phyloP scores from a whole-genome alignment of 768 basidiomycete species.

The Pisolithus sp. region DNA sequence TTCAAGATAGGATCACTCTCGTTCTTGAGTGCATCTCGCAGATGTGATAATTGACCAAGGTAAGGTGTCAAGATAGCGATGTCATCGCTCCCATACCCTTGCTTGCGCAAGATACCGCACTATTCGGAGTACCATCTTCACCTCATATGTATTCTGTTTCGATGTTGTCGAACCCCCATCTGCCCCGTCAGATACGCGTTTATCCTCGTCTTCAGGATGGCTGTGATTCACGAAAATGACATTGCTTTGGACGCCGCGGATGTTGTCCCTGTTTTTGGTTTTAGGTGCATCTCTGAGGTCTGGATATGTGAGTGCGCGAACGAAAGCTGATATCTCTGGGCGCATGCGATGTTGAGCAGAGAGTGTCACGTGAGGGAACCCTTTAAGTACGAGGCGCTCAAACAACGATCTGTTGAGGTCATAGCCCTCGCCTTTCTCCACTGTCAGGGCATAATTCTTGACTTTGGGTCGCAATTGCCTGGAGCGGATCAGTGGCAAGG shows the following conservation, averaged over 20 bases:
- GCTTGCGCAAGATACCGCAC: constrained; percentile 59
- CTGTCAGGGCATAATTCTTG: constrained; percentile 55
- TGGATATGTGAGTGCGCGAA: constrained; percentile 60
- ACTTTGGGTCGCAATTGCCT: constrained; percentile 73
- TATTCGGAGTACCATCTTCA: constrained; percentile 58
- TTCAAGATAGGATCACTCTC: constrained; percentile 55
- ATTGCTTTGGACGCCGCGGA: constrained; percentile 51
- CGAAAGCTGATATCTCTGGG: constrained; percentile 60
- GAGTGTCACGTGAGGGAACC: constrained; percentile 56
- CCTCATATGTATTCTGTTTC: constrained; percentile 58
- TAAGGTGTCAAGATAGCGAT: constrained; percentile 67
- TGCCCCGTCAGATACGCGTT: constrained; percentile 35
- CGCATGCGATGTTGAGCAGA: constrained; percentile 65
- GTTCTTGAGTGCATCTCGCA: constrained; percentile 39
- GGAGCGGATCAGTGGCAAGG: neutral
- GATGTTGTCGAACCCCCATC: constrained; percentile 47
- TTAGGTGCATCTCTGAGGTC: constrained; percentile 49
- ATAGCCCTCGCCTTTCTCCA: constrained; percentile 62
- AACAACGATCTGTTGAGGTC: constrained; percentile 65
- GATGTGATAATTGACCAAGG: constrained; percentile 53
- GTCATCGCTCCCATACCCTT: constrained; percentile 58
- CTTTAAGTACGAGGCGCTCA: constrained; percentile 59
- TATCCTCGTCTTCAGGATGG: constrained; percentile 46
- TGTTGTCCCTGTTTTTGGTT: constrained; percentile 43
- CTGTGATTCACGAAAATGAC: constrained; percentile 56